Evolutionary conservation across 164 flowering plant genomes (phyloP), one percentile per base, ranked within the genome.

Genomic region (Tetrastigma voinierianum): DNA sequence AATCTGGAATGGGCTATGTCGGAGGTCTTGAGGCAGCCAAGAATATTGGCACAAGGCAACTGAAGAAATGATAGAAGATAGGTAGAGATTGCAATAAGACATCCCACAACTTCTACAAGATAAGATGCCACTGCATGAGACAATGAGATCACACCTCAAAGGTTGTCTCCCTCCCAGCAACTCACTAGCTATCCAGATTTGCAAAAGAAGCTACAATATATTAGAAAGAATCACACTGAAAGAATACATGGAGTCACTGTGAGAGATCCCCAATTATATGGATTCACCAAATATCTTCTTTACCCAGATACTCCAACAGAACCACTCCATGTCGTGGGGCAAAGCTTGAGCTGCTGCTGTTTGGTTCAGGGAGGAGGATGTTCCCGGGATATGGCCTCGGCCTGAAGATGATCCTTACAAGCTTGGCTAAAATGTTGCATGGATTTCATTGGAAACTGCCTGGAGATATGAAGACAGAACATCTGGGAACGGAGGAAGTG

Each of bases 71-170:
- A 55, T 67, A 13, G 69, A 4, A 51, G 62, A 66, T 70, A 69
- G 78, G 75, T 71, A 57, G 78, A 76, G 69, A 55, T n/a, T n/a
- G n/a, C n/a, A n/a, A n/a, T n/a, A 16, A 14, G 78, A 76, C 67
- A 53, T 65, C 14, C 19, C 61, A 1, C 24, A 59, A 10, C 61
- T 76, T 21, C 74, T 69, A 13, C 71, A 71, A 56, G 24, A 71
- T 0, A n/a, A n/a, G 67, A 71, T 5, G 74, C 72, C 16, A 65
- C 71, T 11, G 48, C 67, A 74, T 21, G 78, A 74, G 53, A 60
- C 74, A 6, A 62, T 74, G 70, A 66, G 78, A 55, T 19, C 56
- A 16, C 78, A 70, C 64, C 74, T 74, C 2, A n/a, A n/a, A n/a
- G n/a, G 59, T 17, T 3, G 71, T 65, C 1, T 25, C 40, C 0